phyloP scores from a whole-genome alignment of 2,329 filamentous ascomycete species.

The Clathrospora elynae region DNA sequence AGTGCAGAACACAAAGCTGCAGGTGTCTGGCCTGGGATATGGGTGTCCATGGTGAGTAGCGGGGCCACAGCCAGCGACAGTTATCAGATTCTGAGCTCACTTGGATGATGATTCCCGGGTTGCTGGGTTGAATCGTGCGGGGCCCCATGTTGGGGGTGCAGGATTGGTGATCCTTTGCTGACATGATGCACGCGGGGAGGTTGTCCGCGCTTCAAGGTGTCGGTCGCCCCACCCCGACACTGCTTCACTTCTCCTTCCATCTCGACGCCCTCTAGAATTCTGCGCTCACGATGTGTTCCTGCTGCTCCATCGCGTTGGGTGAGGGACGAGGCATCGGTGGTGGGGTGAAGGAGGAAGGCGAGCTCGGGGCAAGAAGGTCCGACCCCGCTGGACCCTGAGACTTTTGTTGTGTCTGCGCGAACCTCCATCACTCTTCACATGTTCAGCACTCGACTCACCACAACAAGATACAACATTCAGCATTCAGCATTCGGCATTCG shows the following conservation, averaged over 20 bases:
- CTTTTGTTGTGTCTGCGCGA: conserved; percentile 13
- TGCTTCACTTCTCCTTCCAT: neutral
- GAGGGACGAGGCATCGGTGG: conserved; percentile 6
- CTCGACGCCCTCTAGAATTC: neutral
- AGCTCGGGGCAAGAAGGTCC: conserved; percentile 14
- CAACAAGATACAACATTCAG: neutral
- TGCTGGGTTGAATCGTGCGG: conserved; percentile 15
- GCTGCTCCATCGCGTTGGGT: neutral
- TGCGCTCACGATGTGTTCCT: neutral
- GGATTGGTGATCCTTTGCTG: conserved; percentile 4
- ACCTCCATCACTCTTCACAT: neutral
- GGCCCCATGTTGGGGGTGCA: conserved; percentile 15
- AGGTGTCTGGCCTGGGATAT: conserved; percentile 2
- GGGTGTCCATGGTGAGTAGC: conserved; percentile 1
- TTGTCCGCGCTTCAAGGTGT: neutral
- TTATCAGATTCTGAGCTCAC: conserved; percentile 15
- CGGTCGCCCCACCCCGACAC: neutral
- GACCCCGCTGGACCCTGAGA: conserved; percentile 16
- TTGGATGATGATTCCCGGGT: conserved; percentile 15
- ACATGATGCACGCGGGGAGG: conserved; percentile 7
- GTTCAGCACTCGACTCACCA: neutral
- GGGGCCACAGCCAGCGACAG: conserved; percentile 3
- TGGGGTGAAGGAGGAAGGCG: conserved; percentile 5
- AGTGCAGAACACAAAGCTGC: conserved; percentile 2
- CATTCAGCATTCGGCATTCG: neutral